phyloP scores from a whole-genome alignment of 441 rosid genomes.

The Manihot esculenta region DNA sequence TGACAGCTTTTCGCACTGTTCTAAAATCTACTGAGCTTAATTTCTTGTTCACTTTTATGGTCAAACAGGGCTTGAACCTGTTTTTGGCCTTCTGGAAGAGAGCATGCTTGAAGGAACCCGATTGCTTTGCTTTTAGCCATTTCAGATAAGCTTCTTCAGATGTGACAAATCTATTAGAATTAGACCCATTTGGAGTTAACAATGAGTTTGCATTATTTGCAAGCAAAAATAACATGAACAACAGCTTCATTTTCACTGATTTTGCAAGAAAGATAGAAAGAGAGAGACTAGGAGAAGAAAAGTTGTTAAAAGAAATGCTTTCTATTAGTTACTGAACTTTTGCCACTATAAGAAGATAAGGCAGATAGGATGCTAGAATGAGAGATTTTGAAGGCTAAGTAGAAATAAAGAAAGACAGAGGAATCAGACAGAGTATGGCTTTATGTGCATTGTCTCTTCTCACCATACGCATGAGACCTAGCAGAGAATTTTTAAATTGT shows the following conservation, averaged over 20 bases:
- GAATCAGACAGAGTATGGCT: slow-evolving; percentile 27
- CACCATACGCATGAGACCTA: slow-evolving; percentile 18
- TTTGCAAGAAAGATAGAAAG: neutral
- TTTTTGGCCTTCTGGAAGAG: slow-evolving; percentile 32
- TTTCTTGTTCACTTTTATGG: slow-evolving; percentile 34
- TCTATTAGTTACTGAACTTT: neutral
- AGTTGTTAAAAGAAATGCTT: too few relatives aligned
- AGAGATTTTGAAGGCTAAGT: neutral
- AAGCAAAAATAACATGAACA: slow-evolving; percentile 28
- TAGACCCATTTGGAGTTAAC: slow-evolving; percentile 14
- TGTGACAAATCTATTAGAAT: slow-evolving; percentile 20
- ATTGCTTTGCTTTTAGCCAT: slow-evolving; percentile 33
- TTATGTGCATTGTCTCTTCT: slow-evolving; percentile 22
- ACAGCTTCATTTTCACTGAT: slow-evolving; percentile 15
- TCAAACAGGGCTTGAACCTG: slow-evolving; percentile 38
- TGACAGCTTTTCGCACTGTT: slow-evolving; percentile 33
- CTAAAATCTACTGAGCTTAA: slow-evolving; percentile 21
- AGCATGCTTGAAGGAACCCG: slow-evolving; percentile 28
- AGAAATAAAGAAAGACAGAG: neutral
- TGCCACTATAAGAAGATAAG: neutral
- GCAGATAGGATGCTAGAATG: slow-evolving; percentile 9
- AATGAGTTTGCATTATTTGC: slow-evolving; percentile 18
- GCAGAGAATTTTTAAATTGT: slow-evolving; percentile 20
- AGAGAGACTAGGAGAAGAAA: too few relatives aligned
- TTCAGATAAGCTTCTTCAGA: slow-evolving; percentile 29